Evolutionary conservation across 495 filamentous ascomycete genomes (phyloP), one percentile per base, ranked within the genome.

Genomic region (Geoglossum glabrum): DNA sequence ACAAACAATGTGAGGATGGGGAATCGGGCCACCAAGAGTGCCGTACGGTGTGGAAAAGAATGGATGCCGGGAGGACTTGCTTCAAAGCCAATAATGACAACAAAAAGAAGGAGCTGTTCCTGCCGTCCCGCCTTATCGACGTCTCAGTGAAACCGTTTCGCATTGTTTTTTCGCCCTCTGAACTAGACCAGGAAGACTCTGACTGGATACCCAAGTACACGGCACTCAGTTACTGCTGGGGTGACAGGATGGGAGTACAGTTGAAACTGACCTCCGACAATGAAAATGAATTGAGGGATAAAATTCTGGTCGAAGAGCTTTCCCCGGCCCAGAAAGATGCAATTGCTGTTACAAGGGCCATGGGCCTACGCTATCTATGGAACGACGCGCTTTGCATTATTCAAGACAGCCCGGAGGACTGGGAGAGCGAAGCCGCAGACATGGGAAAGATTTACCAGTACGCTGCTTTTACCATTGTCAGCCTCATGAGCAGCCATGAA

Each of bases 311-410:
- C 11, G 25, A 10, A 1, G 31, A 11, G 26, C 54, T 56, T 11
- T 19, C 54, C 0, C 56, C 0, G 54, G 15, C 54, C 8, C 25
- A 50, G 9, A 10, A 31, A 47, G 61, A 63, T 46, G 61, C 61
- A 23, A 51, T 63, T 10, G 19, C 21, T 23, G 27, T 60, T 3
- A 52, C 43, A 25, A 17, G 54, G 10, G 33, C 1, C 38, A 59
- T 69, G 17, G 63, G 61, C 25, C 25, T 64, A 8, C 55, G 28
- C 4, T 67, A 66, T 55, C 33, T 69, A 1, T 69, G 67, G 67
- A 63, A 67, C 25, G 67, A 69, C 58, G 57, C 63, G 10, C 54
- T 69, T 15, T 68, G 67, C 57, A 67, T 69, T 38, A 19, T 68
- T 8, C 67, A 69, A 59, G 59, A 69, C 25, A 5, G 10, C 23